Evolutionary conservation across 2,329 filamentous ascomycete species (phyloP).

Genomic region (Ceratocystis diversiconidia): DNA sequence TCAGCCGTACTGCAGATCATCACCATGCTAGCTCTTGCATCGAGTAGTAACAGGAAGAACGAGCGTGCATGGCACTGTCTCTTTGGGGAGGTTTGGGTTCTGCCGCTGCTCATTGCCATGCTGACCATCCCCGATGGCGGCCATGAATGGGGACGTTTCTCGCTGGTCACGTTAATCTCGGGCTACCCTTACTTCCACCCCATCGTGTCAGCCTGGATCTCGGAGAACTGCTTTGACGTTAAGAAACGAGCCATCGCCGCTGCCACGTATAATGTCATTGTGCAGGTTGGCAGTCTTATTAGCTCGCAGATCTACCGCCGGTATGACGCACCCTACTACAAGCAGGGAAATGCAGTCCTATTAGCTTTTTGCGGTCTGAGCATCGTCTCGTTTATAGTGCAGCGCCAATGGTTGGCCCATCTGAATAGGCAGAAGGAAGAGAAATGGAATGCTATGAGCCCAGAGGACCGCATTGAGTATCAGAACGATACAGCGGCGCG

Average conservation of each 20-base stretch:
- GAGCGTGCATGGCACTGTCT: constrained; percentile 24
- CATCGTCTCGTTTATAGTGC: constrained; percentile 27
- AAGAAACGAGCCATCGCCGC: constrained; percentile 47
- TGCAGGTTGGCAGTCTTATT: constrained; percentile 34
- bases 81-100: constrained; percentile 26
- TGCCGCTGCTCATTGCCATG: constrained; percentile 26
- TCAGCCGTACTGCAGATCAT: constrained; percentile 18
- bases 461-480: constrained; percentile 16
- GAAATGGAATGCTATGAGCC: constrained; percentile 15
- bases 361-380: constrained; percentile 22
- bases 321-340: constrained; percentile 31
- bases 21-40: constrained; percentile 22
- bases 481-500: constrained; percentile 18
- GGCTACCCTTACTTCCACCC: constrained; percentile 30
- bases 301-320: constrained; percentile 34
- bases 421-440: constrained; percentile 23
- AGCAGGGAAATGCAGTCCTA: constrained; percentile 31
- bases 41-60: constrained; percentile 24
- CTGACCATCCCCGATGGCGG: constrained; percentile 23
- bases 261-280: constrained; percentile 33
- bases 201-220: constrained; percentile 36
- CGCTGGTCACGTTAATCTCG: constrained; percentile 24
- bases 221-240: constrained; percentile 46
- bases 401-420: constrained; percentile 30
- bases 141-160: constrained; percentile 25